Base-by-base conservation (phyloP, 2,329 filamentous ascomycete genomes). In the Stylonectria norvegica region DNA sequence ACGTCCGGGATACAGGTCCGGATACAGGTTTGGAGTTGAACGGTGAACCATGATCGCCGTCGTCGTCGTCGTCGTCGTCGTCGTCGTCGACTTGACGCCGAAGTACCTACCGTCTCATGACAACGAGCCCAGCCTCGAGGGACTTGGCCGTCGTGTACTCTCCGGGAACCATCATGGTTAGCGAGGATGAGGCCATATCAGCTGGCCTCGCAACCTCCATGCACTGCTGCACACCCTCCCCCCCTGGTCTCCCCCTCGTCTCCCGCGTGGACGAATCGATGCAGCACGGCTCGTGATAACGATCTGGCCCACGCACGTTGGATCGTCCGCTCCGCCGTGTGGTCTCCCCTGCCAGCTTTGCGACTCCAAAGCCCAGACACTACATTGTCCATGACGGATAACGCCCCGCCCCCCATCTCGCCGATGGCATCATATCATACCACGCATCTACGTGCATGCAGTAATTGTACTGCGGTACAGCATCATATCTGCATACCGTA, bases 21-120 rank as follows among this genome's bases (percentile, higher is more conserved):
- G n/a, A n/a, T 39, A 30, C 43, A 40, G 38, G 53, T 52, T 43
- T 43, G 40, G 36, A 27, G 30, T 12, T 38, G 36, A 35, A 38
- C 36, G 20, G 27, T 42, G 19, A 30, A 42, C 33, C 19, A 20
- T 28, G 11, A 32, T 14, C 9, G 20, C 11, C 31, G 31, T 17
- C 18, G 14, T 15, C 20, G 35, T 22, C 30, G 16, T 30, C 25
- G 37, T 20, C 32, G 14, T n/a, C 19, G 18, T 20, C 22, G 33
- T 34, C 17, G 23, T 29, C 35, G 16, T 28, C 35, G 16, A 42
- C 35, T 35, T 34, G 29, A 23, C 23, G 16, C 12, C 17, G 36
- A 36, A 23, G 37, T 40, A 33, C 41, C 33, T 15, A 14, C 14
- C 23, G 27, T 33, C 33, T 29, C 36, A 40, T 36, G 36, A 34